phyloP scores from a whole-genome alignment of 768 basidiomycete species.

The Pisolithus microcarpus region DNA sequence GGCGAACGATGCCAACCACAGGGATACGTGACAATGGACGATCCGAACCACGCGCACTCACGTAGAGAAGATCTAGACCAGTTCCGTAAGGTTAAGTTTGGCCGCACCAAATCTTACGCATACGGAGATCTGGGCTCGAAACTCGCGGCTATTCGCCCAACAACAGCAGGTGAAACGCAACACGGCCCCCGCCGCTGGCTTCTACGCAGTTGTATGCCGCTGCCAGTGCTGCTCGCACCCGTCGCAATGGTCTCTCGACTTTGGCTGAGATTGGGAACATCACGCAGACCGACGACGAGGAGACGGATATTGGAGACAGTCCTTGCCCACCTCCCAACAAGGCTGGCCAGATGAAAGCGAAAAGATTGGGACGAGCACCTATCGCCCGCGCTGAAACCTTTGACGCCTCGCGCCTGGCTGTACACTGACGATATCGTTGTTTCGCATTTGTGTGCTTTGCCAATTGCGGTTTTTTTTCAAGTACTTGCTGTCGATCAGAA shows the following conservation, averaged over 20 bases:
- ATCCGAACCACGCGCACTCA: slow-evolving; percentile 73
- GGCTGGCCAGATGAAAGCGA: slow-evolving; percentile 45
- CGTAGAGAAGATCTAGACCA: slow-evolving; percentile 85
- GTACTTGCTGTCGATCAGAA: slow-evolving; percentile 1
- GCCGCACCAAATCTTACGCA: slow-evolving; percentile 85
- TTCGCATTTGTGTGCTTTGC: slow-evolving; percentile 2
- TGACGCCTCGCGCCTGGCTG: slow-evolving; percentile 49
- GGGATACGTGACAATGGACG: slow-evolving; percentile 92
- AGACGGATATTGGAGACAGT: slow-evolving; percentile 75
- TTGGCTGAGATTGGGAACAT: slow-evolving; percentile 62
- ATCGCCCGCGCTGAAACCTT: slow-evolving; percentile 65
- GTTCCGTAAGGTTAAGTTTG: slow-evolving; percentile 83
- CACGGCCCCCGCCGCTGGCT: slow-evolving; percentile 49
- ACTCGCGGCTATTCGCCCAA: slow-evolving; percentile 25
- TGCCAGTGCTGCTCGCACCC: slow-evolving; percentile 58
- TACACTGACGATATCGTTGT: slow-evolving; percentile 31
- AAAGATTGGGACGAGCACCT: slow-evolving; percentile 44
- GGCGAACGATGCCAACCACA: slow-evolving; percentile 68
- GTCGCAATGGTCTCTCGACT: slow-evolving; percentile 55
- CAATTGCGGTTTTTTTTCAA: background rate
- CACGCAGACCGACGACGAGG: slow-evolving; percentile 64
- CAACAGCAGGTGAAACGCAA: slow-evolving; percentile 54
- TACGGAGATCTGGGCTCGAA: slow-evolving; percentile 70
- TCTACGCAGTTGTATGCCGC: slow-evolving; percentile 58
- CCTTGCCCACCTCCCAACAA: slow-evolving; percentile 81